Evolutionary conservation across 768 basidiomycete species (phyloP), one percentile per base, ranked within the genome.

Genomic region (Macrolepiota dolichaula): DNA sequence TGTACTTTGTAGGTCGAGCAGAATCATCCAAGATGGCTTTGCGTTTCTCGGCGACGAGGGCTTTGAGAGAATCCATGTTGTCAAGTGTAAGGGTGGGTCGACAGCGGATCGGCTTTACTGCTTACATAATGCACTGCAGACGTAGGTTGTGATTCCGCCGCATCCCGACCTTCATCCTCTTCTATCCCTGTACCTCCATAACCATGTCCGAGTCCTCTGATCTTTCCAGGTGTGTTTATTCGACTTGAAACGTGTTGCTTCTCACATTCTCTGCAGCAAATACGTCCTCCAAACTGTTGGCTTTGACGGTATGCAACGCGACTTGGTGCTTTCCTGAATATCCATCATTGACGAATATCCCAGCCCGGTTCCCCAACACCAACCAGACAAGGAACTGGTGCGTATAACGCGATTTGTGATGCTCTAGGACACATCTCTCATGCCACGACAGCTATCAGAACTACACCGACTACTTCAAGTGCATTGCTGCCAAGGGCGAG

Each of bases 401-500:
- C 63, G 82, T 25, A 29, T 40, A 40, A 27, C 73, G 36, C 59
- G 19, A 24, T n/a, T 42, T 27, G n/a, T 7, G 3, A 3, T 32
- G 5, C 19, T 22, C 51, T 32, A 52, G 5, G 13, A 25, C 53
- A 50, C 49, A 51, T 59, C 62, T 59, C 12, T 32, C 32, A 37
- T 46, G 19, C 38, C n/a, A n/a, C 66, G 12, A 17, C 4, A 92
- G 91, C 78, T 91, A 86, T 85, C 94, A 96, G 79, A 95, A 96
- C 81, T 98, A 96, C 75, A 90, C 91, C 63, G 97, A 99, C 77
- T 98, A 97, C 83, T 94, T 96, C 87, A 96, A 96, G 76, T 99
- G 97, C 76, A 78, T 98, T 68, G 76, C 91, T 68, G 96, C 96
- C 68, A 98, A 97, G 79, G 97, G 97, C 67, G 97, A 99, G 67